Percentiles rank a stretch among this genome's conserved stretches.
These are phyloP conservation scores for Sordariomycetes sp. DNA, from an alignment of 2,329 filamentous ascomycete genomes.

Conservation along the genomic window DNA sequence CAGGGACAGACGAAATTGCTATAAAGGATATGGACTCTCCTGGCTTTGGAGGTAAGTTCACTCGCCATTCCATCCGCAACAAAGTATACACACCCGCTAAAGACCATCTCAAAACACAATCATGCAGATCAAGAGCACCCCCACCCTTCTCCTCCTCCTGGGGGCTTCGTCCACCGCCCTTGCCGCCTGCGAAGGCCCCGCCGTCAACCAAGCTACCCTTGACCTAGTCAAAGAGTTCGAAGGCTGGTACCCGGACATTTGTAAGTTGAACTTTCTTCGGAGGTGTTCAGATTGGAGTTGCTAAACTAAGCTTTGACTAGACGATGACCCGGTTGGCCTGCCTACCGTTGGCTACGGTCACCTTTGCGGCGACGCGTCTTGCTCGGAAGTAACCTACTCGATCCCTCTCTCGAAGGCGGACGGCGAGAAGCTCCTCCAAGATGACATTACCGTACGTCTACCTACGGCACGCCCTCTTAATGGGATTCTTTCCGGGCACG, in stretches of 20 bases:
- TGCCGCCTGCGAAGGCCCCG: slow-evolving; percentile 10
- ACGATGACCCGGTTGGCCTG: slow-evolving; percentile 29
- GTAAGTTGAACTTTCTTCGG: not conserved
- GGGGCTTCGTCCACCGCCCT: not conserved
- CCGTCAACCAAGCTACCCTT: slow-evolving; percentile 4
- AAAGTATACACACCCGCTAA: no score
- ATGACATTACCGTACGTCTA: slow-evolving; percentile 19
- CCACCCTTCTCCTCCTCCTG: not conserved
- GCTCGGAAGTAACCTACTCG: slow-evolving; percentile 31
- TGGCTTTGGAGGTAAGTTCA: no score
- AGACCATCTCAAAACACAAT: not conserved
- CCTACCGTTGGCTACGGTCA: slow-evolving; percentile 41
- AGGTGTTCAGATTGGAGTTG: not conserved
- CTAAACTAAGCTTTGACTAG: not conserved
- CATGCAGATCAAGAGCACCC: not conserved
- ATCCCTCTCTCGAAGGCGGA: slow-evolving; percentile 30
- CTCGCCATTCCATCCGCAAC: no score
- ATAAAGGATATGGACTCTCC: no score
- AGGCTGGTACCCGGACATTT: slow-evolving; percentile 2
- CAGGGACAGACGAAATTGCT: no score
- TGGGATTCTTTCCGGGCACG: not conserved
- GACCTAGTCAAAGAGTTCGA: slow-evolving; percentile 5
- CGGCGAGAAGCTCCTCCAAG: slow-evolving; percentile 26
- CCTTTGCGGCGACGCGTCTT: slow-evolving; percentile 27
- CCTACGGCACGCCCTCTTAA: not conserved